phyloP scores from a whole-genome alignment of 768 basidiomycete species.

The Termitomyces sp. region DNA sequence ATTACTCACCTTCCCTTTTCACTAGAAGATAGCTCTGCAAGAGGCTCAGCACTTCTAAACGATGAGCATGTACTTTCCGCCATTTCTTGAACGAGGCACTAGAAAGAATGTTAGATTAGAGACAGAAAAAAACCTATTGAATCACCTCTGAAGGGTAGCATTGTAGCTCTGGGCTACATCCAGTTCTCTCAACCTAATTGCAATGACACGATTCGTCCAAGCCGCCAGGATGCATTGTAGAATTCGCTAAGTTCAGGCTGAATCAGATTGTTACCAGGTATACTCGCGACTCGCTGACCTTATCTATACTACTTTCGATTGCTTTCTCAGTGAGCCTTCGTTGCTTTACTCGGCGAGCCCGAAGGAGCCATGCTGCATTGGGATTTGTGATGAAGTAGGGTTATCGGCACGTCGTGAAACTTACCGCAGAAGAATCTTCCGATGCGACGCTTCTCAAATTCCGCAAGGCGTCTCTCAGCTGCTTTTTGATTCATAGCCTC shows the following conservation, averaged over 20 bases:
- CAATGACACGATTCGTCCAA: slow-evolving; percentile 75
- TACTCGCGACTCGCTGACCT: slow-evolving; percentile 24
- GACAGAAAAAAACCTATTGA: not conserved
- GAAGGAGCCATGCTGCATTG: slow-evolving; percentile 41
- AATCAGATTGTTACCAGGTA: not conserved
- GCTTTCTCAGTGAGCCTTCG: slow-evolving; percentile 37
- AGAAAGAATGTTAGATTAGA: slow-evolving; percentile 2
- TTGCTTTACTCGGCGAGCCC: slow-evolving; percentile 30
- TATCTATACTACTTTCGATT: slow-evolving; percentile 31
- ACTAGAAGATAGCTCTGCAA: slow-evolving; percentile 81
- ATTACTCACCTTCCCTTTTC: slow-evolving; percentile 62
- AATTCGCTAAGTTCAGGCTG: slow-evolving; percentile 38
- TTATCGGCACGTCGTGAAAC: not conserved
- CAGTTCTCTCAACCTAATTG: slow-evolving; percentile 68
- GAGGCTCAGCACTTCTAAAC: slow-evolving; percentile 68
- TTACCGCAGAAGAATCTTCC: slow-evolving; percentile 14
- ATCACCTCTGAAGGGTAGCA: slow-evolving; percentile 26
- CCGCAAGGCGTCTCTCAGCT: slow-evolving; percentile 38
- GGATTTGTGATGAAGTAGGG: not conserved
- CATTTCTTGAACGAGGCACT: slow-evolving; percentile 66
- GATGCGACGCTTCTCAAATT: slow-evolving; percentile 33
- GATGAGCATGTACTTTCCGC: slow-evolving; percentile 54
- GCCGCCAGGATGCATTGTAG: slow-evolving; percentile 37
- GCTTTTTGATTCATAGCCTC: slow-evolving; percentile 35
- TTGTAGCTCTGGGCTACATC: slow-evolving; percentile 46